These are phyloP conservation scores for Chlorella sorokiniana DNA, from an alignment of 139 green algal genomes.

Conservation along the genomic window DNA sequence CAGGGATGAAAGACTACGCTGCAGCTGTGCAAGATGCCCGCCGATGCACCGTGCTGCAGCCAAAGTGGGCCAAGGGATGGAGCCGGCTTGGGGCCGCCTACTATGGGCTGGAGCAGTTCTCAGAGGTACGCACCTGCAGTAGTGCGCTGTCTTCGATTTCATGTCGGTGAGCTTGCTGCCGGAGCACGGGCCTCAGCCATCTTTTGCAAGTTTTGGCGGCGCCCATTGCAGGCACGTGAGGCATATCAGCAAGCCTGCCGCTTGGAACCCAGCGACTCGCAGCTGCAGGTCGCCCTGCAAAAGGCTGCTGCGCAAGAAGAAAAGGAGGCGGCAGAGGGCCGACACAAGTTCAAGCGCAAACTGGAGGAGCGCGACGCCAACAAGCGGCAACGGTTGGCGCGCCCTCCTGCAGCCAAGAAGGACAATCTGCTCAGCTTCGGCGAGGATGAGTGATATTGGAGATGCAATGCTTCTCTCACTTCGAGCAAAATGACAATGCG, in stretches of 20 bases:
- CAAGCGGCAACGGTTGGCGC: constrained; percentile 8
- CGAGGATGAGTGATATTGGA: constrained; percentile 4
- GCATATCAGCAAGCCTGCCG: constrained; percentile 67
- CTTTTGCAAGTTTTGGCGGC: neutral
- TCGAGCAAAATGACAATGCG: no score
- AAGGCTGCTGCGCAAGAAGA: constrained; percentile 44
- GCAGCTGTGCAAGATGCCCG: constrained; percentile 66
- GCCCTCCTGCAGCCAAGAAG: neutral
- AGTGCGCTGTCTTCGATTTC: no score
- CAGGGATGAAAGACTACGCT: constrained; percentile 51
- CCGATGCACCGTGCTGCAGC: constrained; percentile 39
- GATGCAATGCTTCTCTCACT: neutral
- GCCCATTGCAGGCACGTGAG: constrained; percentile 52
- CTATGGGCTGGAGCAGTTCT: constrained; percentile 59
- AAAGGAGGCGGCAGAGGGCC: constrained; percentile 38
- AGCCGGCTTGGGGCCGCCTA: constrained; percentile 50
- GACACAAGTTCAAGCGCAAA: constrained; percentile 49
- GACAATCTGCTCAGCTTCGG: constrained; percentile 20
- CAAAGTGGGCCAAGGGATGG: constrained; percentile 60
- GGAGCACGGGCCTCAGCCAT: neutral
- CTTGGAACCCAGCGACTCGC: constrained; percentile 74
- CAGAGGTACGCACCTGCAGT: no score
- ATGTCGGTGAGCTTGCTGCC: neutral
- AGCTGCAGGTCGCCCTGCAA: constrained; percentile 50
- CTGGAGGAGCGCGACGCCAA: neutral